Conservation (phyloP, 148 eudicot species). For the Diospyros lotus region DNA sequence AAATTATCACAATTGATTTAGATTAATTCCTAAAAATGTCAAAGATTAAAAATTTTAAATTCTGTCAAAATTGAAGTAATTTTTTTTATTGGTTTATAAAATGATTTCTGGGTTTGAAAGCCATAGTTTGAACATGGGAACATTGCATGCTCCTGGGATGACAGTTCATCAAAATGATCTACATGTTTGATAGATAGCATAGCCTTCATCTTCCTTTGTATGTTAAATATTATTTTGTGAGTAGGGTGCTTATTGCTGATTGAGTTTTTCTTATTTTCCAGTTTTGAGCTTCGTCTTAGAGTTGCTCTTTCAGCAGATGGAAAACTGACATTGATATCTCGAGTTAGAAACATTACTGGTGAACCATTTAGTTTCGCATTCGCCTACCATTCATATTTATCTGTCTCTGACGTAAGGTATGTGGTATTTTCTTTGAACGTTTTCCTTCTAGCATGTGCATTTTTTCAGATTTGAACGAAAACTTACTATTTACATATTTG, state of each 20-base stretch:
- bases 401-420: slow-evolving; percentile 26
- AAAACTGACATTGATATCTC: slow-evolving; percentile 20
- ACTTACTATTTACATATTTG: not conserved
- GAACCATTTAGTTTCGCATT: slow-evolving; percentile 21
- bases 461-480: too few relatives aligned
- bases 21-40: not conserved
- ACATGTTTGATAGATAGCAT: not conserved
- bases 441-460: not conserved
- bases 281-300: slow-evolving; percentile 20
- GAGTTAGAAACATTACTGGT: slow-evolving; percentile 18
- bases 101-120: not conserved
- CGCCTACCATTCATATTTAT: slow-evolving; percentile 19
- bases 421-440: not conserved
- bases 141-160: not conserved
- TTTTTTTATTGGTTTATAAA: not conserved
- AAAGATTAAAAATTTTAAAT: too few relatives aligned
- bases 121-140: not conserved
- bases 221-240: not conserved
- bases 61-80: not conserved
- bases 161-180: not conserved
- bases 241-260: not conserved
- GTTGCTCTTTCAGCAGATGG: slow-evolving; percentile 22
- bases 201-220: not conserved
- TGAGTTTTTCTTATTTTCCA: slow-evolving; percentile 12
- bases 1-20: not conserved